Percentiles rank a stretch among this genome's conserved stretches.
phyloP scores from a whole-genome alignment of 2,329 filamentous ascomycete genomes.

The Colletotrichum navitas region DNA sequence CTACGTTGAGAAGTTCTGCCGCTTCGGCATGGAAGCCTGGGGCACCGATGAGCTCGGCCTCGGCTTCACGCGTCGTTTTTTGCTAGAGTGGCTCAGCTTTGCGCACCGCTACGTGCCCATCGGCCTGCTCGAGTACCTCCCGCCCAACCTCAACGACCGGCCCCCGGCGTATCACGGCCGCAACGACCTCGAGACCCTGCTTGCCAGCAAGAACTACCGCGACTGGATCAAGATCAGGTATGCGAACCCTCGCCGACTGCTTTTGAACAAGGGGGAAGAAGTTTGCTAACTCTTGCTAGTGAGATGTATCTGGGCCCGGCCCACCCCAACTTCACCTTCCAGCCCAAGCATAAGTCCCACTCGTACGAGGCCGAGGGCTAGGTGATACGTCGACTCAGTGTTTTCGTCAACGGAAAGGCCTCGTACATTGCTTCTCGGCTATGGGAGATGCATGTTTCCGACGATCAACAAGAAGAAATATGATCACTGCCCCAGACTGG shows the following conservation, averaged over 20 bases:
- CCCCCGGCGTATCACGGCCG: slow-evolving; percentile 86
- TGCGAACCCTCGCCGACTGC: slow-evolving; percentile 50
- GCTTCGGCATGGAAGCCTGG: slow-evolving; percentile 94
- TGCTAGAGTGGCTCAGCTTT: slow-evolving; percentile 97
- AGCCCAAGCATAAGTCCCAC: slow-evolving; percentile 98
- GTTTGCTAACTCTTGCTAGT: slow-evolving; percentile 59
- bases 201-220: slow-evolving; percentile 91
- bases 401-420: no score
- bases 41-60: slow-evolving; percentile 95
- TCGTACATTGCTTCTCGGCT: no score
- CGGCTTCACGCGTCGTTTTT: slow-evolving; percentile 89
- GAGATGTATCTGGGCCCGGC: slow-evolving; percentile 98
- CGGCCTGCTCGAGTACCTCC: slow-evolving; percentile 88
- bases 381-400: no score
- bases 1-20: slow-evolving; percentile 90
- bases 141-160: slow-evolving; percentile 89
- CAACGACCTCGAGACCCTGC: slow-evolving; percentile 92
- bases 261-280: neutral
- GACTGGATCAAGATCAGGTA: slow-evolving; percentile 99
- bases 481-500: neutral
- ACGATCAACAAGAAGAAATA: slow-evolving; percentile 26
- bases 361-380: slow-evolving; percentile 83
- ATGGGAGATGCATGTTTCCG: no score
- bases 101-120: slow-evolving; percentile 91
- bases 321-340: slow-evolving; percentile 90